Percentiles rank a stretch among this genome's conserved stretches.
phyloP scores from a whole-genome alignment of 345 rosid genomes.

The Populus simonii region DNA sequence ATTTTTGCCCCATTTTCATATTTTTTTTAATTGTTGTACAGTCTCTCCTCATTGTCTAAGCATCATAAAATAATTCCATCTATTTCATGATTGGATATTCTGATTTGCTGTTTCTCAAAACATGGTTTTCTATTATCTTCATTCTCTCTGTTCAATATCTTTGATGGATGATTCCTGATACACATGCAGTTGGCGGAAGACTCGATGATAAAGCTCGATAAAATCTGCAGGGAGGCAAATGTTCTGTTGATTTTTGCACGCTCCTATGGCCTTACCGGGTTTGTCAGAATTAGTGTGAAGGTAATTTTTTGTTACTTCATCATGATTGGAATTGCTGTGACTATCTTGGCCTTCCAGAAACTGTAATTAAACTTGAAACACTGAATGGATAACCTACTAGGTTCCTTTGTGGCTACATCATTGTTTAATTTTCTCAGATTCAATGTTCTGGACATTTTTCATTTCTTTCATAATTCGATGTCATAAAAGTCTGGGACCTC shows the following conservation, averaged over 20 bases:
- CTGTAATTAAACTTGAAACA: not conserved
- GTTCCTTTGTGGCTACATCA: not conserved
- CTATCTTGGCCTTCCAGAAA: not conserved
- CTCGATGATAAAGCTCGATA: slow-evolving; percentile 80
- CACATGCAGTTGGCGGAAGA: slow-evolving; percentile 76
- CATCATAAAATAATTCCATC: not conserved
- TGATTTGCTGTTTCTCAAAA: not conserved
- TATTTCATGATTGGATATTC: slow-evolving; percentile 1
- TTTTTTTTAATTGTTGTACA: not conserved
- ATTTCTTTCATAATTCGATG: not conserved
- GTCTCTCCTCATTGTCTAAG: not conserved
- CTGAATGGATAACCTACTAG: not conserved
- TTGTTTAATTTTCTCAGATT: not conserved
- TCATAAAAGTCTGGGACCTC: not conserved
- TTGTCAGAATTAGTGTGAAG: slow-evolving; percentile 86
- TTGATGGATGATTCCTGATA: slow-evolving; percentile 15
- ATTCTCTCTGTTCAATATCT: slow-evolving; percentile 1
- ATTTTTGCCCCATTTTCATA: not conserved
- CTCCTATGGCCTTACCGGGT: slow-evolving; percentile 89
- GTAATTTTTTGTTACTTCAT: slow-evolving; percentile 30
- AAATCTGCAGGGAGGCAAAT: slow-evolving; percentile 76
- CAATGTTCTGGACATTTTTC: not conserved
- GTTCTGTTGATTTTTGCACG: slow-evolving; percentile 91
- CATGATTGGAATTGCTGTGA: not conserved
- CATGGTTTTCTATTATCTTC: not conserved